Conservation (phyloP, 805 yeast genomes). For the Saturnispora halmiae region DNA sequence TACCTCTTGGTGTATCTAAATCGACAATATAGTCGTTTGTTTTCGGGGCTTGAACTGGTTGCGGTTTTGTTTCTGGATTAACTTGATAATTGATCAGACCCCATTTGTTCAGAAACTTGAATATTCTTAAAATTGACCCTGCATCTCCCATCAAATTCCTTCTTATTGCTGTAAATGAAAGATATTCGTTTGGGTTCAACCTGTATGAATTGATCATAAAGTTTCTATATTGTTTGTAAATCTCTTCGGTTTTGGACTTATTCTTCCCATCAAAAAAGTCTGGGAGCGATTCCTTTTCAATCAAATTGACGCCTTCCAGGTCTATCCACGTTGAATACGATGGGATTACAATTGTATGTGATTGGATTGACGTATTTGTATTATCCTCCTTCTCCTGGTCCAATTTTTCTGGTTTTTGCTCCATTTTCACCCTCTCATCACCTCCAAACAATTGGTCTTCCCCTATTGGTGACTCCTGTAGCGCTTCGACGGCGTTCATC, state of each 20-base stretch:
- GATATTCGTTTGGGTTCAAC: slow-evolving; percentile 79
- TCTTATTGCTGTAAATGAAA: slow-evolving; percentile 85
- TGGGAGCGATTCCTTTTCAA: slow-evolving; percentile 77
- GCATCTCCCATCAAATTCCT: slow-evolving; percentile 89
- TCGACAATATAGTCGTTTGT: slow-evolving; percentile 70
- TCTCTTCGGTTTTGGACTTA: slow-evolving; percentile 70
- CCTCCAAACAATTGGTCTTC: too few species aligned
- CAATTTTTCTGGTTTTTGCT: too few species aligned
- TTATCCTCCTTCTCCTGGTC: not conserved
- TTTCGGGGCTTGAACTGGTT: slow-evolving; percentile 59
- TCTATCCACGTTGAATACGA: slow-evolving; percentile 85
- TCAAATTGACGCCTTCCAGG: slow-evolving; percentile 58
- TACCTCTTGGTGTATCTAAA: slow-evolving; percentile 84
- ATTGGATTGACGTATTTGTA: slow-evolving; percentile 36
- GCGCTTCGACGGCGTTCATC: too few species aligned
- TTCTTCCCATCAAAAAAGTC: slow-evolving; percentile 64
- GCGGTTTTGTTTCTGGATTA: slow-evolving; percentile 65
- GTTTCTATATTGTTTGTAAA: slow-evolving; percentile 74
- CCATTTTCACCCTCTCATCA: too few species aligned
- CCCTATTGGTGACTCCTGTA: too few species aligned
- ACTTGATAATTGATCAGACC: slow-evolving; percentile 91
- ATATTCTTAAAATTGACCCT: slow-evolving; percentile 77
- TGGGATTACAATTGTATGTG: slow-evolving; percentile 79
- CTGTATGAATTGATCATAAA: slow-evolving; percentile 85
- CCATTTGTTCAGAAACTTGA: slow-evolving; percentile 80